Base-by-base conservation (phyloP, 441 rosid genomes). In the Populus hybrid region DNA sequence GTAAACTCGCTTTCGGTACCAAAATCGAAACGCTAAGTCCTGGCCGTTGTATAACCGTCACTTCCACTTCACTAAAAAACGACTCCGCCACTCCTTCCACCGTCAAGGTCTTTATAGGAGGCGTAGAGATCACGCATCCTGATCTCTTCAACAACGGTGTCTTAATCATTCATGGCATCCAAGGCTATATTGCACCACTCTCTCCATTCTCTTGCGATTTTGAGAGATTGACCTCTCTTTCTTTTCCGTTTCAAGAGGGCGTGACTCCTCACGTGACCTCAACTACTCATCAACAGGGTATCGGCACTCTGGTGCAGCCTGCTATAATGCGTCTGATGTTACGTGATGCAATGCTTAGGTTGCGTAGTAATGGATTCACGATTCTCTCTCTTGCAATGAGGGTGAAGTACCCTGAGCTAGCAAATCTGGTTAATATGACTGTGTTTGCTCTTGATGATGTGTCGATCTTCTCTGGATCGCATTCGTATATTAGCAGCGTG, bases 71-170 rank as follows among this genome's bases (percentile, higher is more conserved):
- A 5, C 10, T 57, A 10, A 63, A 73, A 10, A 88, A 86, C 59
- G 35, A 28, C 36, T 81, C 84, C 20, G 40, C 28, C 6, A 8
- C 69, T 11, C 35, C 78, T 46, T 46, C 75, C 7, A 10, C 54
- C 24, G 67, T 20, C 30, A 88, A 86, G 67, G 67, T 89, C 34
- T 88, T 87, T 85, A 68, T 89, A 69, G 88, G 84, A 66, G 91
- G 95, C 26, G 86, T 84, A 34, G 93, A 88, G 82, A 83, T 91
- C 81, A 86, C 90, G 50, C 87, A 84, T 74, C 92, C 92, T 0
- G 91, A 89, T 82, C 85, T 89, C 72, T 91, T 91, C 85, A 88
- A 88, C 81, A 89, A 91, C 73, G 91, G 90, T 77, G 69, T 88
- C 20, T 74, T 89, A 16, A 79, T 89, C 38, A 84, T 91, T 69